phyloP scores from a whole-genome alignment of 2,329 filamentous ascomycete genomes.

The Malbranchea zuffiana region DNA sequence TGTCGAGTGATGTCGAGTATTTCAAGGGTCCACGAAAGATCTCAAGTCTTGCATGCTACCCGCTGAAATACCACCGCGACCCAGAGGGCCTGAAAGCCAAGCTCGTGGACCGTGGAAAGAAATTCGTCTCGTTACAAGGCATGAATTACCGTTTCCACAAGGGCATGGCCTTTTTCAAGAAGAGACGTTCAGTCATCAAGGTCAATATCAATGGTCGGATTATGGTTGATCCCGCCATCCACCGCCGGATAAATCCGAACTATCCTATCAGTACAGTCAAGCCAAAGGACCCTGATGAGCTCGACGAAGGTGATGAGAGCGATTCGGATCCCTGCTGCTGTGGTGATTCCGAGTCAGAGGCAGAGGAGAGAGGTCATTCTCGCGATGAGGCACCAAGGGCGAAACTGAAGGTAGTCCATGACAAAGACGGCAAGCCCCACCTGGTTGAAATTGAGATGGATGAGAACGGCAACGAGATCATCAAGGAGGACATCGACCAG shows the following conservation, averaged over 20 bases:
- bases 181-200: conserved; percentile 62
- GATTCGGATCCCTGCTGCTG: conserved; percentile 35
- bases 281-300: conserved; percentile 55
- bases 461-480: conserved; percentile 45
- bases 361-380: conserved; percentile 25
- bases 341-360: conserved; percentile 19
- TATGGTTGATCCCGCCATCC: conserved; percentile 77
- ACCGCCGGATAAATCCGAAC: conserved; percentile 76
- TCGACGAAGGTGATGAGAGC: conserved; percentile 36
- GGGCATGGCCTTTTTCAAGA: conserved; percentile 75
- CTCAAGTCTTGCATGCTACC: conserved; percentile 63
- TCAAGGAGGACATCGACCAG: conserved; percentile 47
- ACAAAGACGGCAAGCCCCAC: conserved; percentile 42
- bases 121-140: conserved; percentile 69
- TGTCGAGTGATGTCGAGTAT: conserved; percentile 56
- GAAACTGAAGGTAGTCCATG: conserved; percentile 45
- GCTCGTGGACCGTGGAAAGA: conserved; percentile 71
- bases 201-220: conserved; percentile 78
- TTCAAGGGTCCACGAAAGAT: conserved; percentile 81
- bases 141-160: conserved; percentile 75
- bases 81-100: conserved; percentile 52
- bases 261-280: conserved; percentile 67
- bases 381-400: conserved; percentile 25
- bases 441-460: conserved; percentile 47
- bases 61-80: conserved; percentile 68